Evolutionary conservation across 768 basidiomycete species (phyloP).

Genomic region (Cystobasidiopsis lactophilus): DNA sequence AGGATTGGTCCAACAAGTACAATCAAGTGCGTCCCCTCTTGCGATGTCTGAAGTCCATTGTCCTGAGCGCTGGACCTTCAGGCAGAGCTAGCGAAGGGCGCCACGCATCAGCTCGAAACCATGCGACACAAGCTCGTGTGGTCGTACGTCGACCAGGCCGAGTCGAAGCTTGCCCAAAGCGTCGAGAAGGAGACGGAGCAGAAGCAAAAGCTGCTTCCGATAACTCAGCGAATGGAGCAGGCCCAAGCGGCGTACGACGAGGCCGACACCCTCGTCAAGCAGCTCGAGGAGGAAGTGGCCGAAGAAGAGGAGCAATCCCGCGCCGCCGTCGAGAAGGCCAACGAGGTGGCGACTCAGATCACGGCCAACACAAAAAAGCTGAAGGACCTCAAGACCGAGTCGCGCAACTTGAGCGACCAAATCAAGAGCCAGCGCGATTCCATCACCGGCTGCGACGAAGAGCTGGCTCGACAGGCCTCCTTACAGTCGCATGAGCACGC

Average conservation of each 20-base stretch:
- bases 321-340: no score
- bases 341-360: no score
- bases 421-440: not conserved
- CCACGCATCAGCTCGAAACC: slow-evolving; percentile 25
- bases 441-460: not conserved
- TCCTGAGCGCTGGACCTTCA: no score
- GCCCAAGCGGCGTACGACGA: slow-evolving; percentile 12
- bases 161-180: slow-evolving; percentile 27
- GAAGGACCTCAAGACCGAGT: no score
- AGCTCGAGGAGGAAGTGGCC: slow-evolving; percentile 7
- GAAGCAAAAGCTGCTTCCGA: not conserved
- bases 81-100: slow-evolving; percentile 46
- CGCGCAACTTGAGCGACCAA: no score
- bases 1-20: slow-evolving; percentile 50
- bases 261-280: slow-evolving; percentile 1
- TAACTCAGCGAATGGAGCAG: slow-evolving; percentile 28
- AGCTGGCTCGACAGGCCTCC: no score
- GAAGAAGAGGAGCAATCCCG: slow-evolving; percentile 12
- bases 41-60: no score
- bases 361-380: no score
- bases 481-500: not conserved
- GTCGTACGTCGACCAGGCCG: slow-evolving; percentile 26
- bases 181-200: slow-evolving; percentile 31
- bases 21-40: no score
- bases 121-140: slow-evolving; percentile 15